Conservation (phyloP, 306 rosid species). For the Castanea sativa region DNA sequence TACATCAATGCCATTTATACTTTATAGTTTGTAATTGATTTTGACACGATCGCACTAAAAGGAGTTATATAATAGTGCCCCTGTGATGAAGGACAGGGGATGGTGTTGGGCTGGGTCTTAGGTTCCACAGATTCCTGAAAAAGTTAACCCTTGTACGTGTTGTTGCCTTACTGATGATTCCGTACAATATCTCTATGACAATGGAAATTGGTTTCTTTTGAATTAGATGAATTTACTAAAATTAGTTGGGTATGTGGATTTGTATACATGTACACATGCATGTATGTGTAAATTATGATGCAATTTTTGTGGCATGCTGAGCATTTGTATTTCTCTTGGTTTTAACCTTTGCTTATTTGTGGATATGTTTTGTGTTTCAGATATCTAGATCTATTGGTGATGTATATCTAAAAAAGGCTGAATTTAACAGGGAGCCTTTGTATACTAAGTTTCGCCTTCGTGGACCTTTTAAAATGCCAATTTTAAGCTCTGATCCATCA, state of each 20-base stretch:
- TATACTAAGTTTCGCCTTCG: conserved; percentile 75
- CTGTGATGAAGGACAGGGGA: background rate
- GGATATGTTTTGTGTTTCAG: conserved; percentile 40
- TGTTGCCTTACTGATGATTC: background rate
- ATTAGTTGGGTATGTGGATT: background rate
- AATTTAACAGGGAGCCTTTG: conserved; percentile 77
- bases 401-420: conserved; percentile 71
- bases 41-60: background rate
- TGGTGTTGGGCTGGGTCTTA: background rate
- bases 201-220: conserved; percentile 3
- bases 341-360: background rate
- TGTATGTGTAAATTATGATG: background rate
- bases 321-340: background rate
- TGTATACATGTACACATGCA: background rate
- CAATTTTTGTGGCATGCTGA: background rate
- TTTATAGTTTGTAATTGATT: too few relatives aligned
- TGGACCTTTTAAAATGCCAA: conserved; percentile 66
- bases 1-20: too few relatives aligned
- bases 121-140: background rate
- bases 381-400: conserved; percentile 85
- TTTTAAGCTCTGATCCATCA: conserved; percentile 83
- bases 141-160: background rate
- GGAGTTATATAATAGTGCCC: background rate
- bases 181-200: background rate
- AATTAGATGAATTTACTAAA: conserved; percentile 8